A percentile compares a stretch with the other conserved stretches of the same genome.
These are phyloP conservation scores for Solanum pennellii DNA, from an alignment of 257 asterid genomes.

Conservation along the genomic window DNA sequence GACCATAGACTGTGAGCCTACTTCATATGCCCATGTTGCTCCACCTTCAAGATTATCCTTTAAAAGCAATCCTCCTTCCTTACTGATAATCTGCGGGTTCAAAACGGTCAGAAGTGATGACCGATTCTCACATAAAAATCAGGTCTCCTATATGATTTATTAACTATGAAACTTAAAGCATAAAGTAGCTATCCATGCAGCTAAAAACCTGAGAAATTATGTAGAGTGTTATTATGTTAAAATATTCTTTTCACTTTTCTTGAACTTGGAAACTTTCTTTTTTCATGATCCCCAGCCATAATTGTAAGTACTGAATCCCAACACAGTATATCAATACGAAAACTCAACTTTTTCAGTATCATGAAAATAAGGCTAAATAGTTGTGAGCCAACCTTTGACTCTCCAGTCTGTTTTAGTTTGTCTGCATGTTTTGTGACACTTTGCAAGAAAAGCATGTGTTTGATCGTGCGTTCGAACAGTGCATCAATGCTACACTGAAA, in stretches of 20 bases:
- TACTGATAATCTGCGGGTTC: conserved; percentile 45
- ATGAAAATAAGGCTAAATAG: not conserved
- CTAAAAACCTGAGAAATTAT: not conserved
- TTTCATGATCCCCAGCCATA: not conserved
- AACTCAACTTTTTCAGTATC: not conserved
- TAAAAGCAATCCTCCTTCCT: conserved; percentile 60
- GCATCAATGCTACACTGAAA: conserved; percentile 96
- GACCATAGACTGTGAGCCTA: conserved; percentile 71
- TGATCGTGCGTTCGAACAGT: conserved; percentile 86
- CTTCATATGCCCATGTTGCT: conserved; percentile 97
- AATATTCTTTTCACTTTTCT: not conserved
- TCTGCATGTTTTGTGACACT: conserved; percentile 87
- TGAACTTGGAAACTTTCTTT: not conserved
- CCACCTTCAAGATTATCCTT: conserved; percentile 75
- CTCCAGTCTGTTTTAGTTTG: conserved; percentile 76
- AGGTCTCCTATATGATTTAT: not conserved
- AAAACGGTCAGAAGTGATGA: not conserved
- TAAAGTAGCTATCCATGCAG: not conserved
- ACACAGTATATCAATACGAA: not conserved
- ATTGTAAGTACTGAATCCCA: not conserved
- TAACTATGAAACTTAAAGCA: not conserved
- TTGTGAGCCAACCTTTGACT: conserved; percentile 51
- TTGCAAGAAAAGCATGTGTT: conserved; percentile 91
- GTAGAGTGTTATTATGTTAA: not conserved
- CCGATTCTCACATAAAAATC: not conserved